Evolutionary conservation across 2,329 filamentous ascomycete species (phyloP), one percentile per base, ranked within the genome.

Genomic region (Daldinia sp.): DNA sequence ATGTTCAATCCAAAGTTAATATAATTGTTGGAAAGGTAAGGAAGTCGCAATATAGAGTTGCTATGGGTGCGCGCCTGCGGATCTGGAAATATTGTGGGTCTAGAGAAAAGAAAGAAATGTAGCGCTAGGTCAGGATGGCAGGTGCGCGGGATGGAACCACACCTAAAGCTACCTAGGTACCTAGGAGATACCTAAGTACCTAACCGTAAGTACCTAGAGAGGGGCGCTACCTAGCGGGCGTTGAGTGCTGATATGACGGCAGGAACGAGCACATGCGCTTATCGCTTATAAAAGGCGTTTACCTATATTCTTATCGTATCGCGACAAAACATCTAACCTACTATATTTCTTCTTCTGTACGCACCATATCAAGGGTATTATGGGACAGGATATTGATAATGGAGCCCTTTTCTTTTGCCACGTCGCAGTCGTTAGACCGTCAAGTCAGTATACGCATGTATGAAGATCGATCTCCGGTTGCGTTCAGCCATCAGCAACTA

Each of bases 361-460:
- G 27, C 50, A 29, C 47, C 35, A 32, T 17, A 8, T 25, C 5
- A 25, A 53, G 30, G 39, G 48, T 68, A 62, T 41, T 39, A 69
- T 68, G 58, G 52, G 52, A 55, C 10, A 34, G 10, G 27, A 30
- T 34, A 4, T 29, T 61, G 41, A 68, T 45, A 41, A 97, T 97
- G 93, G 95, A 99, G 79, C 90, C 94, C 53, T 97, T 97, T 79
- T 96, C 94, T 27, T 98, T 98, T 81, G 94, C 93, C 70, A 92
- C 89, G 74, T 97, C 95, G 62, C 90, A 93, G 68, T 88, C 92
- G 77, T 84, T 98, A 71, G 85, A 93, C 71, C 86, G 94, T 68
- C 87, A 91, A 17, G 83, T 90, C 70, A 87, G 82, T 78, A 81
- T 90, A 71, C 85, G 87, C 77, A 88, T 90, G 87, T 88, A 73